Conservation (phyloP, 108 stramenopile genomes). For the Cyclotella choctawhatcheeana region DNA sequence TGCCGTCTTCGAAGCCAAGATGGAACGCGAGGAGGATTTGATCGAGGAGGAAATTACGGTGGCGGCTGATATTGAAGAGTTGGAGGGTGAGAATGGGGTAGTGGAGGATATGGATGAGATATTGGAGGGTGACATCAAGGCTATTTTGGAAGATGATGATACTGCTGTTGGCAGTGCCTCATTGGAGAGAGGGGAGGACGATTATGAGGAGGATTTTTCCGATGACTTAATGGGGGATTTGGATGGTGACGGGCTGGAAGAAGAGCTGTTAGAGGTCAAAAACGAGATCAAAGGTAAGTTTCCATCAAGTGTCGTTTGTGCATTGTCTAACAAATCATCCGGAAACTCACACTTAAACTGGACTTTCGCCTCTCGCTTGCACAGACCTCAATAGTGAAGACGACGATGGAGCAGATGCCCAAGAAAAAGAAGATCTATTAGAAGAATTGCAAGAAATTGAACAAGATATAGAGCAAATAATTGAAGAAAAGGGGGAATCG, state of each 20-base stretch:
- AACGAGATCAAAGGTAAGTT: slow-evolving; percentile 30
- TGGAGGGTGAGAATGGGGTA: no score
- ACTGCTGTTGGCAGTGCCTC: no score
- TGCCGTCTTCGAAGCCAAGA: no score
- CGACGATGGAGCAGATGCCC: slow-evolving; percentile 4
- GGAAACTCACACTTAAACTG: neutral
- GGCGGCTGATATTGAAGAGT: neutral
- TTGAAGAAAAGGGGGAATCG: neutral
- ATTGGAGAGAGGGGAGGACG: no score
- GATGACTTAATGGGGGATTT: no score
- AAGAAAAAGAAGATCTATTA: slow-evolving; percentile 17
- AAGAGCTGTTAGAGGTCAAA: slow-evolving; percentile 28
- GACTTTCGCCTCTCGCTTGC: neutral
- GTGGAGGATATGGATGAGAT: no score
- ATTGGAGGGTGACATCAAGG: no score
- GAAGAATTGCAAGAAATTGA: slow-evolving; percentile 31
- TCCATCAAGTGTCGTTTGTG: no score
- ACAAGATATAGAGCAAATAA: neutral
- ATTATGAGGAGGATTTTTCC: no score
- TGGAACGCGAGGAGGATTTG: neutral
- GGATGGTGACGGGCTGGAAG: slow-evolving; percentile 12
- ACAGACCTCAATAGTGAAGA: slow-evolving; percentile 20
- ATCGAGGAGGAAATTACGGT: neutral
- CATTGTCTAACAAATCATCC: no score
- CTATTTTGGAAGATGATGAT: no score